These are phyloP conservation scores for Bonnemaisonia californica DNA, from an alignment of 31 red algal genomes.

Conservation along the genomic window DNA sequence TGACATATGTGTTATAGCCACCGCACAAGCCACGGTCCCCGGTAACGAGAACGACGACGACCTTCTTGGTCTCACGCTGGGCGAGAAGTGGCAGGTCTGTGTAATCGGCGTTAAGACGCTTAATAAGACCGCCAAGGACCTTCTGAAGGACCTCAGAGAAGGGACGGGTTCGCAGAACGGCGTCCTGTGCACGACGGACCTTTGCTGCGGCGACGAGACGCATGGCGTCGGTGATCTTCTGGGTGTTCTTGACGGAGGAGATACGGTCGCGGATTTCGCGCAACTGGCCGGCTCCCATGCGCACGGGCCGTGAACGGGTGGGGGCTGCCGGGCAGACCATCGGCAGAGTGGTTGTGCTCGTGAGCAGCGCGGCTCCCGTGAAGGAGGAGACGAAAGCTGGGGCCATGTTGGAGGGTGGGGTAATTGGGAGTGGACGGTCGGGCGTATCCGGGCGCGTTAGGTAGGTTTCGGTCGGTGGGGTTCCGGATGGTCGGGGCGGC, in stretches of 20 bases:
- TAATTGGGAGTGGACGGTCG: not conserved
- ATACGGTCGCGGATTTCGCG: constrained; percentile 91
- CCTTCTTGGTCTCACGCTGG: constrained; percentile 74
- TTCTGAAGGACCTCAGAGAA: constrained; percentile 96
- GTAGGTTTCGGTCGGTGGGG: not conserved
- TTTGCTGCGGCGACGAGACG: constrained; percentile 96
- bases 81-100: constrained; percentile 88
- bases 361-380: constrained; percentile 39
- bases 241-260: constrained; percentile 92
- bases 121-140: constrained; percentile 94
- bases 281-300: constrained; percentile 71
- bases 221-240: constrained; percentile 99
- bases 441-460: not conserved
- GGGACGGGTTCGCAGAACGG: constrained; percentile 90
- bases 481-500: not conserved
- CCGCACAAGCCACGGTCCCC: constrained; percentile 98
- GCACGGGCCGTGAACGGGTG: constrained; percentile 18
- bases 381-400: constrained; percentile 61
- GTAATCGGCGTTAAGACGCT: constrained; percentile 75
- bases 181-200: constrained; percentile 97
- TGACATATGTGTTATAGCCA: constrained; percentile 91
- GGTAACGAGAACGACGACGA: constrained; percentile 79
- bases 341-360: not conserved
- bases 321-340: not conserved
- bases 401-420: not conserved